Conservation (phyloP, 2,329 filamentous ascomycete species). For the Fusarium sp. region DNA sequence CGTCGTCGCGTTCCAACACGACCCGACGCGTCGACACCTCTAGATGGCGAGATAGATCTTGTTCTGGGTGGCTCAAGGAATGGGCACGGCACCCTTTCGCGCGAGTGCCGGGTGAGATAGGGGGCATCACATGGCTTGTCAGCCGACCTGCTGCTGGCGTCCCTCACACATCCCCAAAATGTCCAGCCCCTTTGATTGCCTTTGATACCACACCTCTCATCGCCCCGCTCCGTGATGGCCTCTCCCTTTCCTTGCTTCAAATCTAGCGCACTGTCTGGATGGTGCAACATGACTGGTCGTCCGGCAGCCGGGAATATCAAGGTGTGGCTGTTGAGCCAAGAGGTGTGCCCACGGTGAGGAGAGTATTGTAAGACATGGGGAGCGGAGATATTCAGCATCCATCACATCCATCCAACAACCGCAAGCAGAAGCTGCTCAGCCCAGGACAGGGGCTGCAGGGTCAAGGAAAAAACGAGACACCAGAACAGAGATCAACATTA, state of each 20-base stretch:
- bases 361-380: conserved; percentile 29
- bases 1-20: conserved; percentile 33
- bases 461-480: background rate
- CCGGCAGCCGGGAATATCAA: conserved; percentile 2
- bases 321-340: conserved; percentile 32
- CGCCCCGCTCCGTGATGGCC: conserved; percentile 23
- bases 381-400: conserved; percentile 10
- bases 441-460: conserved; percentile 4
- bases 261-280: conserved; percentile 33
- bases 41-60: conserved; percentile 10
- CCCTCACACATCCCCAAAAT: conserved; percentile 23
- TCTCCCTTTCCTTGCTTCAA: conserved; percentile 18
- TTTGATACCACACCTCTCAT: conserved; percentile 27
- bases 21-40: conserved; percentile 30
- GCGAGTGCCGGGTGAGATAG: conserved; percentile 13
- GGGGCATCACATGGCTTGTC: conserved; percentile 45
- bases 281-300: conserved; percentile 26
- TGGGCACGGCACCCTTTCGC: conserved; percentile 14
- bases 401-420: conserved; percentile 10
- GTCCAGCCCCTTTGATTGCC: conserved; percentile 22
- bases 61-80: conserved; percentile 20
- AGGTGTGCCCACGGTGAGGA: conserved; percentile 10
- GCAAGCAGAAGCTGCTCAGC: background rate
- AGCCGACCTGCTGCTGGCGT: conserved; percentile 39
- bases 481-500: background rate